Evolutionary conservation across 331 rosid species (phyloP).

Genomic region (Pyrus hybrid): DNA sequence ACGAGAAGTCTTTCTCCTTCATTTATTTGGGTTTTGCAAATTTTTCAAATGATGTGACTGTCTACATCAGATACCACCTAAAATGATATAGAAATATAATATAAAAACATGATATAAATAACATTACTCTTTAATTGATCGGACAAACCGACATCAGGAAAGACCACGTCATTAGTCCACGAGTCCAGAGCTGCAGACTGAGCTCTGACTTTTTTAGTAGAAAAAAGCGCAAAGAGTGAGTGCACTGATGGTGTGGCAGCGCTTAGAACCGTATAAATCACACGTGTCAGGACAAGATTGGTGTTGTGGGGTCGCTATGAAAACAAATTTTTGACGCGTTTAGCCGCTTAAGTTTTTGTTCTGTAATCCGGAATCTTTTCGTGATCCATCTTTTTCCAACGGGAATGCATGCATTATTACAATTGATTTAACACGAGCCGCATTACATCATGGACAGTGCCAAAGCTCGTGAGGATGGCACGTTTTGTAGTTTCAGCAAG

Average conservation of each 20-base stretch:
- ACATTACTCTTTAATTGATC: too few relatives aligned
- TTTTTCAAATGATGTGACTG: too few relatives aligned
- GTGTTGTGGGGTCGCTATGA: neutral
- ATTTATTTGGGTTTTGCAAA: too few relatives aligned
- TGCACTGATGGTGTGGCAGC: neutral
- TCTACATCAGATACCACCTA: too few relatives aligned
- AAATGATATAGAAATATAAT: too few relatives aligned
- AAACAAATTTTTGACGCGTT: constrained; percentile 36
- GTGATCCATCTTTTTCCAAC: constrained; percentile 30
- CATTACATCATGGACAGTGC: constrained; percentile 34
- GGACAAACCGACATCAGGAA: neutral
- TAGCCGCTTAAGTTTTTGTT: constrained; percentile 44
- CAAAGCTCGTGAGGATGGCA: constrained; percentile 78
- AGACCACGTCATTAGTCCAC: neutral
- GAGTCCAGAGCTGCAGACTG: constrained; percentile 12
- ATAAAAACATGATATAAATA: too few relatives aligned
- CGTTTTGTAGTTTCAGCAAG: neutral
- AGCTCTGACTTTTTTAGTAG: constrained; percentile 6
- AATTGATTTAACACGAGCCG: constrained; percentile 15
- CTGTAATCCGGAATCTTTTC: constrained; percentile 42
- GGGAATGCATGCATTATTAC: constrained; percentile 18
- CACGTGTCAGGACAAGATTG: constrained; percentile 24
- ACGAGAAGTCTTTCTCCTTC: too few relatives aligned
- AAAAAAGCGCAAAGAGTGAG: neutral
- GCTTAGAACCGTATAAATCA: neutral